phyloP scores from a whole-genome alignment of 163 green algal species.

The Scenedesmus sp. region DNA sequence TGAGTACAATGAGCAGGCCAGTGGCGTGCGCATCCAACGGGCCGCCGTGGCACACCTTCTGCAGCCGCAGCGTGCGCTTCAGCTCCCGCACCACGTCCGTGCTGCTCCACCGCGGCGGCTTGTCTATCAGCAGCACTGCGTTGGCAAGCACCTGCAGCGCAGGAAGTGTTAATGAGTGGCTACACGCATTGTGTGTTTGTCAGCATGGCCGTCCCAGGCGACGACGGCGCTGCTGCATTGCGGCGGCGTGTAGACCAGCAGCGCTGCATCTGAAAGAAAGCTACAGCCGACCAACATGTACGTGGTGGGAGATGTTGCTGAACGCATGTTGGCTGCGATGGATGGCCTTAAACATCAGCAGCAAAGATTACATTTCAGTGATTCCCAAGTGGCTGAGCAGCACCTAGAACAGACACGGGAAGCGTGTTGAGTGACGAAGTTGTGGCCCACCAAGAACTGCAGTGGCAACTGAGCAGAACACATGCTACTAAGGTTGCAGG shows the following conservation, averaged over 20 bases:
- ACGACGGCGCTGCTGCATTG: slow-evolving; percentile 19
- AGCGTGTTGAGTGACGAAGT: too few relatives aligned
- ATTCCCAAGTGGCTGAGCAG: too few relatives aligned
- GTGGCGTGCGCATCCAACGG: slow-evolving; percentile 91
- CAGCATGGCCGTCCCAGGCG: not conserved
- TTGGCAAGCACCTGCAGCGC: slow-evolving; percentile 56
- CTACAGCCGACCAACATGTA: too few relatives aligned
- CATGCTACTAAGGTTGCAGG: too few relatives aligned
- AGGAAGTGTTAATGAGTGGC: not conserved
- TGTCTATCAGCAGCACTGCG: slow-evolving; percentile 71
- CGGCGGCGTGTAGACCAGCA: not conserved
- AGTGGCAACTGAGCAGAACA: too few relatives aligned
- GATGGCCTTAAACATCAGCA: too few relatives aligned
- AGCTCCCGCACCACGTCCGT: slow-evolving; percentile 51
- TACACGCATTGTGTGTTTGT: not conserved
- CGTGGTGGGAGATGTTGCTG: too few relatives aligned
- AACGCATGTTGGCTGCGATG: too few relatives aligned
- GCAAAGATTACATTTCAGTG: too few relatives aligned
- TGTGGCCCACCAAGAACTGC: too few relatives aligned
- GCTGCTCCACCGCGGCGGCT: slow-evolving; percentile 62
- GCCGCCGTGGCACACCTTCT: slow-evolving; percentile 79
- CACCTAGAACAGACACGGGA: too few relatives aligned
- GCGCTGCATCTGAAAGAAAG: not conserved
- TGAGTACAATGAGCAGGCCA: slow-evolving; percentile 89
- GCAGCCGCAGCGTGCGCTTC: not conserved